Evolutionary conservation across 192 early-diverging fungal species (phyloP).

Genomic region (Coemansia sp.): DNA sequence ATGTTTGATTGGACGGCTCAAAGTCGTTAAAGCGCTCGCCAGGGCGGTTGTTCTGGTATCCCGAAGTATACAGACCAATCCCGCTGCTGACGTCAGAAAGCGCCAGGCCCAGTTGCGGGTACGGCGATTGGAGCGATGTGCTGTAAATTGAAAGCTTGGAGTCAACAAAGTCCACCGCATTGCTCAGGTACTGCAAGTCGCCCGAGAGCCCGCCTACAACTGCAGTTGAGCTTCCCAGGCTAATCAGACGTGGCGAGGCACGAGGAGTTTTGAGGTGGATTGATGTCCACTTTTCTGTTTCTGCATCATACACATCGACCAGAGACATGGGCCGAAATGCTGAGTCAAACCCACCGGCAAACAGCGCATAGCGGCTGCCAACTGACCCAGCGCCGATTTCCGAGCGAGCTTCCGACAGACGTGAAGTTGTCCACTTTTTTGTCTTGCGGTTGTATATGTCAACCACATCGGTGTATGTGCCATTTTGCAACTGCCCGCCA

Average conservation of each 20-base stretch:
- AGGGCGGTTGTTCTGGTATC: conserved; percentile 48
- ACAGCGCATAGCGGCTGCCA: conserved; percentile 42
- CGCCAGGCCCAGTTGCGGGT: conserved; percentile 45
- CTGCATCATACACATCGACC: conserved; percentile 49
- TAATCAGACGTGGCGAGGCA: conserved; percentile 32
- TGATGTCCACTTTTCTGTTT: conserved; percentile 34
- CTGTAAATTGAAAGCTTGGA: conserved; percentile 13
- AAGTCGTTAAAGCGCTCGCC: conserved; percentile 54
- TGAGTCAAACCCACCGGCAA: conserved; percentile 49
- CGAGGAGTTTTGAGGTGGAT: conserved; percentile 22
- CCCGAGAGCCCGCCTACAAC: conserved; percentile 48
- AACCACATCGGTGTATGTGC: conserved; percentile 34
- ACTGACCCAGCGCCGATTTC: conserved; percentile 42
- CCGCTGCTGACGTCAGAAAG: conserved; percentile 18
- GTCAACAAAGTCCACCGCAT: conserved; percentile 37
- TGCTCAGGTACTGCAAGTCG: conserved; percentile 51
- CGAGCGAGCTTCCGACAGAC: conserved; percentile 29
- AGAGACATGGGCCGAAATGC: conserved; percentile 28
- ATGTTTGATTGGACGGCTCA: conserved; percentile 41
- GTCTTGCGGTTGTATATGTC: conserved; percentile 43
- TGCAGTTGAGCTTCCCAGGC: conserved; percentile 24
- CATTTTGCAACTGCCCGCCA: conserved; percentile 43
- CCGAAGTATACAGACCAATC: conserved; percentile 31
- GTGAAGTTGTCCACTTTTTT: conserved; percentile 33
- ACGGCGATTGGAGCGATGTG: conserved; percentile 12